These are phyloP conservation scores for Wallacemonas collosoma DNA, from an alignment of 208 protist genomes.

Conservation along the genomic window DNA sequence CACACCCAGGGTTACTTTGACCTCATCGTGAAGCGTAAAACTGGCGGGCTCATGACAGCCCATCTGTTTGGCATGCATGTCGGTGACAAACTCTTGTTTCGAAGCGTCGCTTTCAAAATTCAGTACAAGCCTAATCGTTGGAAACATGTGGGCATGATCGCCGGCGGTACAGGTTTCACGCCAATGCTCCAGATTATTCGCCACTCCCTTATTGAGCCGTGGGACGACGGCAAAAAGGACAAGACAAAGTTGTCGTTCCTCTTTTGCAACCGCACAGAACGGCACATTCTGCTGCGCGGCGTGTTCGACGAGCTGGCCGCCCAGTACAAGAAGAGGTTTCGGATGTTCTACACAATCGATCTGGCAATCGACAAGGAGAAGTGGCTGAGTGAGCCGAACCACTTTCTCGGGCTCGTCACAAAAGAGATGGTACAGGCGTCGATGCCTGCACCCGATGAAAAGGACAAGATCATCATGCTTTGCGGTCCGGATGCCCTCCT, in stretches of 20 bases:
- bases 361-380: constrained; percentile 64
- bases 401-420: constrained; percentile 77
- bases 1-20: constrained; percentile 90
- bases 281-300: constrained; percentile 90
- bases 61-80: constrained; percentile 90
- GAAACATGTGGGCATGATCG: constrained; percentile 92
- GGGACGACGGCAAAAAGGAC: constrained; percentile 73
- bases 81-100: constrained; percentile 84
- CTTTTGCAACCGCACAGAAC: constrained; percentile 93
- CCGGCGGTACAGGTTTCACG: constrained; percentile 94
- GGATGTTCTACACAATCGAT: constrained; percentile 92
- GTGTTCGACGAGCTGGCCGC: constrained; percentile 85
- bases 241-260: constrained; percentile 90
- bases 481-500: constrained; percentile 89
- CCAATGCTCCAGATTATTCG: constrained; percentile 94
- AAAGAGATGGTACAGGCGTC: constrained; percentile 70
- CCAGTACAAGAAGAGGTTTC: constrained; percentile 71
- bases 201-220: constrained; percentile 63
- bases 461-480: constrained; percentile 88
- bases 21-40: constrained; percentile 86
- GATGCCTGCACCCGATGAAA: constrained; percentile 81
- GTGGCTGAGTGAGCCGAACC: constrained; percentile 68
- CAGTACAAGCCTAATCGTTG: constrained; percentile 86
- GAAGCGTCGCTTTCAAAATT: constrained; percentile 81
- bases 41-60: constrained; percentile 78